phyloP scores from a whole-genome alignment of 139 green algal genomes.

The Volvox africanus region DNA sequence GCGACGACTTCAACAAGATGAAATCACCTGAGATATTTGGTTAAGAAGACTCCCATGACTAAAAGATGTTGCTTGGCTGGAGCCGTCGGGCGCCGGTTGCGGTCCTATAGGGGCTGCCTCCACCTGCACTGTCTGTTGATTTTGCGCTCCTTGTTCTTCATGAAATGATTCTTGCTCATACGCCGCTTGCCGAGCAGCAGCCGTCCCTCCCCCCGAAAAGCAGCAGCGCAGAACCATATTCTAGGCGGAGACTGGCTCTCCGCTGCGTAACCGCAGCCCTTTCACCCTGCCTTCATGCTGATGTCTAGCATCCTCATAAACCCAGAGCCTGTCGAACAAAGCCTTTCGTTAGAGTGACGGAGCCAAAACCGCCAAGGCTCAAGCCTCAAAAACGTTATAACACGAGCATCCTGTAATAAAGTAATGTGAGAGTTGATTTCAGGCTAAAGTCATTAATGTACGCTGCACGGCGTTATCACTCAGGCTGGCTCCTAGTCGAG shows the following conservation, averaged over 20 bases:
- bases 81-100: neutral
- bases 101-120: neutral
- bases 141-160: neutral
- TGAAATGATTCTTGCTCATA: neutral
- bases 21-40: conserved; percentile 20
- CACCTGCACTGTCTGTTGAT: neutral
- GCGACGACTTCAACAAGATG: neutral
- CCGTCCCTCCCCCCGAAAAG: conserved; percentile 1
- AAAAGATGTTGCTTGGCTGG: neutral
- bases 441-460: too few species aligned
- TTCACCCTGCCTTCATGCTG: conserved; percentile 15
- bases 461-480: too few species aligned
- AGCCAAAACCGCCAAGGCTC: too few species aligned
- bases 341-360: too few species aligned
- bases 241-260: neutral
- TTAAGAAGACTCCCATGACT: neutral
- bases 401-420: too few species aligned
- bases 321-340: too few species aligned
- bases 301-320: neutral
- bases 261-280: neutral
- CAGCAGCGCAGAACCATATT: conserved; percentile 24
- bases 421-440: too few species aligned
- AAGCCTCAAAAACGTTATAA: too few species aligned
- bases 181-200: neutral
- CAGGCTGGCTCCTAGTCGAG: too few species aligned